Evolutionary conservation across 495 filamentous ascomycete genomes (phyloP).

Genomic region (Physcia stellaris): DNA sequence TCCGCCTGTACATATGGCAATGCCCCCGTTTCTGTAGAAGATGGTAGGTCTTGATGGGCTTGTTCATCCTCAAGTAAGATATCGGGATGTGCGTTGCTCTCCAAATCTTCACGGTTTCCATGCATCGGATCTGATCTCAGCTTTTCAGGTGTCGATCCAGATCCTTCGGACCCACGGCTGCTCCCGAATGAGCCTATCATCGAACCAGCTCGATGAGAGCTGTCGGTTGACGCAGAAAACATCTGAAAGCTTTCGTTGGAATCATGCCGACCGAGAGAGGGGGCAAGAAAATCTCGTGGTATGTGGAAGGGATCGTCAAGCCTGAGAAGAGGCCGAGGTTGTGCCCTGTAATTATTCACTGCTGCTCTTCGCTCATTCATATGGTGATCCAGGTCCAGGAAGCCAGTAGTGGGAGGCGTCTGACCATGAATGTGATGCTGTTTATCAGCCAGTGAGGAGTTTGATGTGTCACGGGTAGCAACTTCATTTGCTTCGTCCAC

Average conservation of each 20-base stretch:
- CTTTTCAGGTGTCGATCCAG: conserved; percentile 5
- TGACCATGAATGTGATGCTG: too few species aligned
- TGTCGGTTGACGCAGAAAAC: conserved; percentile 65
- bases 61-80: too few species aligned
- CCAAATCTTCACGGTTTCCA: not conserved
- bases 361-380: conserved; percentile 24
- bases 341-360: conserved; percentile 30
- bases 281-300: conserved; percentile 20
- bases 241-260: conserved; percentile 73
- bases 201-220: conserved; percentile 35
- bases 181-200: conserved; percentile 25
- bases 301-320: conserved; percentile 26
- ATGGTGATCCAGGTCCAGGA: conserved; percentile 27
- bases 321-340: conserved; percentile 30
- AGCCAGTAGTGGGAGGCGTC: conserved; percentile 14
- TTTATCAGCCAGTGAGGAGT: too few species aligned
- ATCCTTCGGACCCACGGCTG: conserved; percentile 6
- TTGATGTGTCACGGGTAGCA: too few species aligned
- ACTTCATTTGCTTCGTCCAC: conserved; percentile 1
- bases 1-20: too few species aligned
- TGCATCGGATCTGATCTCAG: conserved; percentile 1
- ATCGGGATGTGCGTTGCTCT: conserved; percentile 4
- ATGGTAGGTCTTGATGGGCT: not conserved
- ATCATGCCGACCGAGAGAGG: conserved; percentile 45
- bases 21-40: not conserved